Evolutionary conservation across 306 rosid species (phyloP), one percentile per base, ranked within the genome.

Genomic region (Luffa aegyptiaca): DNA sequence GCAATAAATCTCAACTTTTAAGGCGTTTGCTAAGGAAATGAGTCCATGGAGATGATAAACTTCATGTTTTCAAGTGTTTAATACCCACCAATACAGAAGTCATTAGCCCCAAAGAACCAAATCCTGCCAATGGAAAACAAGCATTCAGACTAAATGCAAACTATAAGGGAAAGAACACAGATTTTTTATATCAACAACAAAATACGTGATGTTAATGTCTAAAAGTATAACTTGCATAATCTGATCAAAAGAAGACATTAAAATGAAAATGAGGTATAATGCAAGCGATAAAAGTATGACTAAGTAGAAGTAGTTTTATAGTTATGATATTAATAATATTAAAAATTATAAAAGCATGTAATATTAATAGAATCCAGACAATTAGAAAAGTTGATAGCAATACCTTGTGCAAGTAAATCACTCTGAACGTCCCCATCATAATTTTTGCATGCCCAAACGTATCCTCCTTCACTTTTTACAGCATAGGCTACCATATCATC

Each of bases 401-500:
- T 82, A 95, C 98, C 98, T 89, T 95, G 99, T 70, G 98, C 99
- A 73, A 95, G 99, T 84, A 95, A 87, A 90, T 95, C 99, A 85
- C 99, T 95, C 84, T 85, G 97, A 71, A 95, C 97, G 71, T 95
- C 99, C 63, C 99, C 99, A 80, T 95, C 99, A 80, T 95, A 95
- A 87, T 95, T 95, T 84, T 95, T 95, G 88, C 99, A 95, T 79
- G 99, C 99, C 97, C 99, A 95, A 66, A 95, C 96, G 89, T 95
- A 95, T 80, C 99, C 99, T 41, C 99, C 99, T 84, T 95, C 97
- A 76, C 97, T 95, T 87, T 95, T 95, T 51, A 95, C 14, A 74
- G 82, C 97, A 87, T 95, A 93, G 49, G 99, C 99, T 77, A 95
- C 99, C 99, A 95, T 95, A 87, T 95, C 99, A 87, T 95, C 99